Base-by-base conservation (phyloP, 2,329 filamentous ascomycete species). In the Alternaria infectoria region DNA sequence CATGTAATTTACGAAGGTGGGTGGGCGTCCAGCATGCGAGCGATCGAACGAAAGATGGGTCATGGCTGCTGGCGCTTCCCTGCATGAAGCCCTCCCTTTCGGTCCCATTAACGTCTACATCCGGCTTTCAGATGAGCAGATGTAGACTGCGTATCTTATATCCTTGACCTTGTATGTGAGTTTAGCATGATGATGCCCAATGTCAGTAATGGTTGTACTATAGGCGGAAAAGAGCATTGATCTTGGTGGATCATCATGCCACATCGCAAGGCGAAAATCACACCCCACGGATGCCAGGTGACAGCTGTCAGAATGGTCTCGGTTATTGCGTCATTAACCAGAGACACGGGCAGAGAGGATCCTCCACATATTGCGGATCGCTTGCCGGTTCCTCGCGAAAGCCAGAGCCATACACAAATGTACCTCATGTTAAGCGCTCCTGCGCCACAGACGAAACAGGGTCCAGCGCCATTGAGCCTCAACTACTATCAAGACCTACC, bases 331-430 rank as follows among this genome's bases (percentile, higher is more conserved):
- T 75, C 74, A 76, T 71, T 63, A 59, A 67, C 62, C 64, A 69
- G 47, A 59, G 64, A 62, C 64, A 67, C 69, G 62, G 68, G 64
- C 65, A 66, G 52, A 59, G 67, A 64, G 67, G 72, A 65, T 75
- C 69, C 68, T 70, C 66, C 71, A 69, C 69, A 72, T 69, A 65
- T 69, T 66, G 64, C 73, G 74, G 73, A 75, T 74, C 70, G 69
- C 58, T 66, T 71, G 65, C 74, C 74, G 74, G 66, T 69, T 75
- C 74, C 74, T 75, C 74, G 74, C 74, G 74, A 75, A 66, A 59
- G 59, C 64, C 67, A 64, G 60, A 67, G 61, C 69, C 71, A 57
- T 51, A 69, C 63, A 55, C 45, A 56, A 65, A 67, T 61, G 66
- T 62, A 66, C 51, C 57, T 64, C 66, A 69, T 62, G 64, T 50